These are phyloP conservation scores for Fusarium luffae DNA, from an alignment of 2,329 filamentous ascomycete genomes.

Conservation along the genomic window DNA sequence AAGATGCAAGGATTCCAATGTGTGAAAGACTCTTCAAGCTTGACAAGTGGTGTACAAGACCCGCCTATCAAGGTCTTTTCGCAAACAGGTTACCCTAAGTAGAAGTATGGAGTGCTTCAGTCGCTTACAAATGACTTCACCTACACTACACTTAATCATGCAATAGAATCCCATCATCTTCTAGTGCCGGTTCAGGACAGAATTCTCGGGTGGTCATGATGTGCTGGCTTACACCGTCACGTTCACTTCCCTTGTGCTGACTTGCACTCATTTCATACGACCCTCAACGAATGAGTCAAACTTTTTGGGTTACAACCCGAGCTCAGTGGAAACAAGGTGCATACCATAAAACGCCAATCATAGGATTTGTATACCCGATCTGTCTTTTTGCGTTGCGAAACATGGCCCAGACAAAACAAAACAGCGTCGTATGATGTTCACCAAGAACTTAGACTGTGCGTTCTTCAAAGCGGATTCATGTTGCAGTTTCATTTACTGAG, in stretches of 20 bases:
- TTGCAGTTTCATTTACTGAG: background rate
- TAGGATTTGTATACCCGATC: background rate
- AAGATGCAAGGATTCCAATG: conserved; percentile 10
- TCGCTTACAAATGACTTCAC: background rate
- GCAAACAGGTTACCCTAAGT: background rate
- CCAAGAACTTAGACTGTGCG: background rate
- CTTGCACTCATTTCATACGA: background rate
- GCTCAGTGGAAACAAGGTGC: background rate
- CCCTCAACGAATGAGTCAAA: background rate
- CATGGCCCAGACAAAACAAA: background rate
- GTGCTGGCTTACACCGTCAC: background rate
- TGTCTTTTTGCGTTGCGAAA: background rate
- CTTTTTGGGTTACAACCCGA: background rate
- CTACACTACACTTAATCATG: background rate
- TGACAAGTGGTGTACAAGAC: background rate
- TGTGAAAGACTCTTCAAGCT: background rate
- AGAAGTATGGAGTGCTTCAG: background rate
- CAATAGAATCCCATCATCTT: background rate
- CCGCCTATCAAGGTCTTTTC: background rate
- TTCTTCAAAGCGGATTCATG: background rate
- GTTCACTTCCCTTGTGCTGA: background rate
- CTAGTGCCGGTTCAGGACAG: background rate
- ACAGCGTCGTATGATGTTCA: conserved; percentile 11
- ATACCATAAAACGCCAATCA: background rate
- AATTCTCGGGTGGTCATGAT: background rate